Evolutionary conservation across 148 eudicot genomes (phyloP).

Genomic region (Amaranthus palmeri): DNA sequence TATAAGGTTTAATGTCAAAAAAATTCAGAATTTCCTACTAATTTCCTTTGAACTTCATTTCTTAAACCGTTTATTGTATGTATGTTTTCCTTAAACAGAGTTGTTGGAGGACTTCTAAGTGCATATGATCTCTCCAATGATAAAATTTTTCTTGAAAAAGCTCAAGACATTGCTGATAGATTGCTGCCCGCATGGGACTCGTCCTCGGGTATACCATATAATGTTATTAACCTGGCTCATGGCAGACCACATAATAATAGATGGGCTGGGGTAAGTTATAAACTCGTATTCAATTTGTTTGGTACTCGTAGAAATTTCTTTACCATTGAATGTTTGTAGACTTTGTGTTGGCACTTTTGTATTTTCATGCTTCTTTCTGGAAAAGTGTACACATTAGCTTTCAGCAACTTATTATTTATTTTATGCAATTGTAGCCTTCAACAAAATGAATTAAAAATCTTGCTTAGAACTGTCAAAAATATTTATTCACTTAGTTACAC

Average conservation of each 20-base stretch:
- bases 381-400: neutral
- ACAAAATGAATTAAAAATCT: neutral
- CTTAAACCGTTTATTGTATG: slow-evolving; percentile 3
- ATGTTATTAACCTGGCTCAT: slow-evolving; percentile 74
- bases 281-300: neutral
- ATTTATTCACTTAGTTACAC: neutral
- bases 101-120: slow-evolving; percentile 98
- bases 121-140: slow-evolving; percentile 94
- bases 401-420: neutral
- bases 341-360: neutral
- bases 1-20: slow-evolving; percentile 64
- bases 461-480: neutral
- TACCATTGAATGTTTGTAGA: neutral
- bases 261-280: slow-evolving; percentile 89
- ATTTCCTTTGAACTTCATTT: slow-evolving; percentile 5
- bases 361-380: neutral
- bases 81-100: slow-evolving; percentile 42
- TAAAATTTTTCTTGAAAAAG: slow-evolving; percentile 86
- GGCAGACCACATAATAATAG: slow-evolving; percentile 93
- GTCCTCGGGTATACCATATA: slow-evolving; percentile 82
- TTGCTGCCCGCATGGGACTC: slow-evolving; percentile 98
- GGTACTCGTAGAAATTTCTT: neutral
- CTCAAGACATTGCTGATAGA: slow-evolving; percentile 93
- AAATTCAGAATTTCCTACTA: slow-evolving; percentile 1
- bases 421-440: neutral